Evolutionary conservation across 345 rosid species (phyloP), one percentile per base, ranked within the genome.

Genomic region (Salix brachista): DNA sequence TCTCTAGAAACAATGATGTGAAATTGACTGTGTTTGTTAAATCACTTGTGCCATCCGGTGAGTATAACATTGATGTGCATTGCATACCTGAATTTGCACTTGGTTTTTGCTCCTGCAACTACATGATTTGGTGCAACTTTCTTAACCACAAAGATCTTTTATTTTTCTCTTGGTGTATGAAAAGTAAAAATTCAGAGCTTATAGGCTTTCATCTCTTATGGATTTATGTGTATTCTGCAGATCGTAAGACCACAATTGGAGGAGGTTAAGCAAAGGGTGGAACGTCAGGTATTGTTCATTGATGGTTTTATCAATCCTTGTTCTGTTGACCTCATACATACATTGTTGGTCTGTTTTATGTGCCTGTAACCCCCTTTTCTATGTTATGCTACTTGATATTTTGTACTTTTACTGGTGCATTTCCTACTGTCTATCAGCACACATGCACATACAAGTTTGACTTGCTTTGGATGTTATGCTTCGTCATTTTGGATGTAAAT

Each of bases 171-270:
- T 23, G 62, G 62, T 10, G 62, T 25, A 58, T 58, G 28, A 11
- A 58, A 58, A 58, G 62, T n/a, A n/a, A n/a, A 58, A 58, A n/a
- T n/a, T 58, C 62, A 58, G 28, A 23, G 62, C 23, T n/a, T 23
- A 58, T n/a, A 23, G 23, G 26, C 62, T 58, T 58, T 18, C 11
- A 23, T 58, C 64, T 58, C 28, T n/a, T 58, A 23, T 58, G 64
- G 64, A 58, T 58, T n/a, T 58, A 56, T 76, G 65, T 80, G 58
- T 84, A 72, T 77, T 79, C 67, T 90, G 89, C 89, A 94, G 97
- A 79, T 88, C 56, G 67, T 94, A 84, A 88, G 75, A 77, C 97
- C 97, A 72, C 87, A 69, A 26, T 75, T 94, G 83, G 92, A 90
- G 79, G 84, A 90, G 73, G 80, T 94, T 79, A 85, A 85, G 75